Evolutionary conservation across 2,329 filamentous ascomycete species (phyloP).

Genomic region (Calonectria pteridis): DNA sequence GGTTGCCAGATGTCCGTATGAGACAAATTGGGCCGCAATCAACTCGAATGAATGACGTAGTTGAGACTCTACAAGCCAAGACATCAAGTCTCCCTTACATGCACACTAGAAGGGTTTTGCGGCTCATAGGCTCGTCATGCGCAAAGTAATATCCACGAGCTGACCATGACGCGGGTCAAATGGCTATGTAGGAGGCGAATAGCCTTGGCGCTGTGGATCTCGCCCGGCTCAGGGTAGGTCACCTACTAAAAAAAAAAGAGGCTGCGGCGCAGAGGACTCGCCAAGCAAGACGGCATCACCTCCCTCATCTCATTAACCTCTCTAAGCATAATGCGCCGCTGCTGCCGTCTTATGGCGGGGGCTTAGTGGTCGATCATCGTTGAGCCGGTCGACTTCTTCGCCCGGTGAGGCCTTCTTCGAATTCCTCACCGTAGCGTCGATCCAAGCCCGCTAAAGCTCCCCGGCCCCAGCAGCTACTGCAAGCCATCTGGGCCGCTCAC

Average conservation of each 20-base stretch:
- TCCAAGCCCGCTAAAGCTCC: not conserved
- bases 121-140: not conserved
- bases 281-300: not conserved
- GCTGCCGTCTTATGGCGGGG: not conserved
- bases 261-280: not conserved
- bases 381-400: not conserved
- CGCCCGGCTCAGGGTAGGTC: not conserved
- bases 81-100: not conserved
- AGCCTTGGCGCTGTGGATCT: not conserved
- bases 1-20: too few relatives aligned
- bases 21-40: not conserved
- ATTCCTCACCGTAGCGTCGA: not conserved
- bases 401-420: not conserved
- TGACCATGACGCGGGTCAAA: not conserved
- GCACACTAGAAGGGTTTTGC: not conserved
- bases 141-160: not conserved
- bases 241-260: too few relatives aligned
- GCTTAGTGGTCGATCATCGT: not conserved
- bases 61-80: not conserved
- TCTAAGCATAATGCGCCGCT: constrained; percentile 1
- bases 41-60: not conserved
- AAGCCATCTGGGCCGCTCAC: not conserved
- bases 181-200: not conserved
- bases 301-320: not conserved
- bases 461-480: not conserved